A percentile compares a stretch with the other conserved stretches of the same genome.
These are phyloP conservation scores for Umbilicaria muhlenbergii DNA, from an alignment of 495 filamentous ascomycete species.

Conservation along the genomic window DNA sequence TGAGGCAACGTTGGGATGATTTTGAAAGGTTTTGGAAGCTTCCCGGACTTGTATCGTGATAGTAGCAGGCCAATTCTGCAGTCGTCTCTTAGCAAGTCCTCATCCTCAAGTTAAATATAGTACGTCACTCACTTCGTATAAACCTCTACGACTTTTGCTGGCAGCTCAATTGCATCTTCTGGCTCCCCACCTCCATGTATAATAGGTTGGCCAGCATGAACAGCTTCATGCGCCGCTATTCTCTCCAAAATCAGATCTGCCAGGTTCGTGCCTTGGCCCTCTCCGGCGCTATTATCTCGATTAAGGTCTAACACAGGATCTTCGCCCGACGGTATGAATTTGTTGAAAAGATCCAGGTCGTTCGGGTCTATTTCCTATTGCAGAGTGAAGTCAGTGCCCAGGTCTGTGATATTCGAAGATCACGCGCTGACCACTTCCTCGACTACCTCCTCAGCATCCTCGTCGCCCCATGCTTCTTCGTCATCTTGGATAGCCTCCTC, in stretches of 20 bases:
- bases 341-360: slow-evolving; percentile 80
- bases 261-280: slow-evolving; percentile 54
- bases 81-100: neutral
- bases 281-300: slow-evolving; percentile 22
- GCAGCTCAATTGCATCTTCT: slow-evolving; percentile 73
- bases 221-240: slow-evolving; percentile 83
- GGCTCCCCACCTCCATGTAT: slow-evolving; percentile 34
- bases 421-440: slow-evolving; percentile 45
- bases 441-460: slow-evolving; percentile 55
- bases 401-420: too few species aligned
- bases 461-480: slow-evolving; percentile 42
- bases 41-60: slow-evolving; percentile 85
- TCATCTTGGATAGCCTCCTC: slow-evolving; percentile 38
- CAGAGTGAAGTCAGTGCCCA: slow-evolving; percentile 6
- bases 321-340: slow-evolving; percentile 53
- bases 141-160: slow-evolving; percentile 83
- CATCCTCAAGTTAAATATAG: neutral
- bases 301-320: slow-evolving; percentile 23
- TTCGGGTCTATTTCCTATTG: slow-evolving; percentile 66
- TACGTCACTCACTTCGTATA: slow-evolving; percentile 57
- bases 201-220: slow-evolving; percentile 26
- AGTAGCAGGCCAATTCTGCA: slow-evolving; percentile 69
- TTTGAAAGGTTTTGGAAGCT: slow-evolving; percentile 94
- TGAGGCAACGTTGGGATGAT: slow-evolving; percentile 81
- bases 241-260: slow-evolving; percentile 86